Base-by-base conservation (phyloP, 768 basidiomycete genomes). In the Pleurotus djamor region DNA sequence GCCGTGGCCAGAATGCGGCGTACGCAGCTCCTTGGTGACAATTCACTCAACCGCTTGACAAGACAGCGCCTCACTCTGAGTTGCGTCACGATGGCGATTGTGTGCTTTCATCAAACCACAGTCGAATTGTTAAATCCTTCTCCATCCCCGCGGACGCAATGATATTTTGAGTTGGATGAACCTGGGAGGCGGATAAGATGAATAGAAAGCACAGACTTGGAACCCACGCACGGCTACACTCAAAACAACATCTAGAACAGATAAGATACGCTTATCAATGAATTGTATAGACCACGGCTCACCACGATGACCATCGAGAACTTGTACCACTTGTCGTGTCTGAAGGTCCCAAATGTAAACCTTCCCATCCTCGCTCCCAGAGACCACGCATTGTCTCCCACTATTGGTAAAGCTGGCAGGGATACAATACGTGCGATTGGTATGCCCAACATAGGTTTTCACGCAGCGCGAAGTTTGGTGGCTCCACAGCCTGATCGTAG, bases 401-500 rank as follows among this genome's bases (percentile, higher is more conserved):
- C 83, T 82, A 7, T 79, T 74, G 0, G 82, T 83, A 68, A 94
- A 92, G 64, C 83, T 85, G 4, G 89, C 76, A 60, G 84, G 81
- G 59, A 94, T 77, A 65, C 91, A 94, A 64, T 88, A 96, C 35
- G 91, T 92, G 49, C 91, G 84, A 71, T 95, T 96, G 4, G 79
- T 78, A 68, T 96, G 95, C 0, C 95, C 94, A 0, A 81, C 85
- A 67, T 95, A 95, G 2, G 95, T 96, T 76, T 98, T 98, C 21
- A 96, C 87, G 64, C 94, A 94, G 60, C 89, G 88, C 4, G 93
- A 92, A 6, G 85, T 89, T 60, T 94, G 92, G 68, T 90, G 94
- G 70, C 96, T 92, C 95, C 97, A 98, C 13, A 99, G 75, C 1
- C 96, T 86, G 60, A 98, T 87, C 0, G 92, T 94, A 5, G 94